These are phyloP conservation scores for Cicer arietinum DNA, from an alignment of 306 rosid species.

Conservation along the genomic window DNA sequence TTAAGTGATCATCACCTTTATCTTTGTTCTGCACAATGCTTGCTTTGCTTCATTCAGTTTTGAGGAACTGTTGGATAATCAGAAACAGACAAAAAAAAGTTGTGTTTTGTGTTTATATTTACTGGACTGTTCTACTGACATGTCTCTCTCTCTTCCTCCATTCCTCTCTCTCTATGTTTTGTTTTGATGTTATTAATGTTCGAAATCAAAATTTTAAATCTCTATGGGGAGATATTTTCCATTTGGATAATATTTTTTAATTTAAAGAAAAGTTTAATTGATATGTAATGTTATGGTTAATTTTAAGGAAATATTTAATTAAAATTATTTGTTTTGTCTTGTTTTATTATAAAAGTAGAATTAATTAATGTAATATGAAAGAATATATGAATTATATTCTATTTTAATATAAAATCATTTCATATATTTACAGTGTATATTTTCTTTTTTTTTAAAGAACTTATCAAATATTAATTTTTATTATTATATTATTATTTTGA, in stretches of 20 bases:
- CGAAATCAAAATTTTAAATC: neutral
- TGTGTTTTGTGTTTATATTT: slow-evolving; percentile 7
- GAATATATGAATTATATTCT: no score
- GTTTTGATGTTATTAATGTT: neutral
- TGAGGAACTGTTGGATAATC: slow-evolving; percentile 28
- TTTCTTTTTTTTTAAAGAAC: no score
- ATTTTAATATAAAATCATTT: no score
- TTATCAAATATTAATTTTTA: no score
- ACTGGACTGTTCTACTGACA: slow-evolving; percentile 33
- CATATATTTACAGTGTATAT: no score
- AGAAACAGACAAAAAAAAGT: slow-evolving; percentile 20
- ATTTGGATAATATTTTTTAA: slow-evolving; percentile 5
- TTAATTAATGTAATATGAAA: no score
- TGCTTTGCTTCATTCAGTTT: neutral
- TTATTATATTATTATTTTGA: no score
- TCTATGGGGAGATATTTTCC: slow-evolving; percentile 4
- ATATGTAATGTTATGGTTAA: no score
- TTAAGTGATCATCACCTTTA: slow-evolving; percentile 44
- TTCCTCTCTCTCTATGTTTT: neutral
- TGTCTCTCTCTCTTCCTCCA: neutral
- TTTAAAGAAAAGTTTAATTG: neutral
- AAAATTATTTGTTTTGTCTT: no score
- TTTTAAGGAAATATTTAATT: no score
- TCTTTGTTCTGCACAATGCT: slow-evolving; percentile 14
- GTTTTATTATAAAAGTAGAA: no score